These are phyloP conservation scores for Aspergillus fumigatiaffinis DNA, from an alignment of 2,329 filamentous ascomycete genomes.

Conservation along the genomic window DNA sequence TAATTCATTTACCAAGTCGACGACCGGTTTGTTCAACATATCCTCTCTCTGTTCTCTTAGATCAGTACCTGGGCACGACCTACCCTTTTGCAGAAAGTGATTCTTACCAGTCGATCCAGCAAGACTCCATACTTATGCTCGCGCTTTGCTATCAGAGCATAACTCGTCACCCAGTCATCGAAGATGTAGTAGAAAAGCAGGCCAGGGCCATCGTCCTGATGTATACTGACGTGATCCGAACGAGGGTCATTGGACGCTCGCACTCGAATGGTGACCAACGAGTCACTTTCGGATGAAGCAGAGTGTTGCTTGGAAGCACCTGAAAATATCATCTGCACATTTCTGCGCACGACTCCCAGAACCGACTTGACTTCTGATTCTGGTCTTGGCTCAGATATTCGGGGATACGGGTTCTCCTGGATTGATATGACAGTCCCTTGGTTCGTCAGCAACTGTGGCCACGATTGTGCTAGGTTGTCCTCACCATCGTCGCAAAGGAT, in stretches of 20 bases:
- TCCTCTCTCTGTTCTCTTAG: constrained; percentile 40
- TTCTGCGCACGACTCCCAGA: constrained; percentile 47
- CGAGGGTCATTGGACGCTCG: constrained; percentile 32
- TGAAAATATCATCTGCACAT: constrained; percentile 58
- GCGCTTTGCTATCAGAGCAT: constrained; percentile 55
- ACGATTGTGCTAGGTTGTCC: constrained; percentile 7
- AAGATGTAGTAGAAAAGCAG: constrained; percentile 66
- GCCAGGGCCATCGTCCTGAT: constrained; percentile 52
- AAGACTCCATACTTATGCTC: constrained; percentile 49
- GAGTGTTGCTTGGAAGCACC: constrained; percentile 56
- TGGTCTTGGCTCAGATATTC: constrained; percentile 35
- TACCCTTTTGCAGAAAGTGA: not conserved
- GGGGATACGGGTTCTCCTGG: constrained; percentile 56
- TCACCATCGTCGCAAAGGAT: constrained; percentile 62
- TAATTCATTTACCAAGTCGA: constrained; percentile 47
- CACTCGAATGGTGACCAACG: constrained; percentile 48
- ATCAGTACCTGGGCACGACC: constrained; percentile 5
- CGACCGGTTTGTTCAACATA: constrained; percentile 52
- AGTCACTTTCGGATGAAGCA: constrained; percentile 44
- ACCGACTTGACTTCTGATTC: constrained; percentile 25
- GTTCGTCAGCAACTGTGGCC: constrained; percentile 5
- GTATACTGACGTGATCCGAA: constrained; percentile 34
- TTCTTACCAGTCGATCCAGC: constrained; percentile 49
- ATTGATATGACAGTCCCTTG: constrained; percentile 66
- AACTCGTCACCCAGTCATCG: constrained; percentile 63